Percentiles rank a stretch among this genome's conserved stretches.
Evolutionary conservation across 2,329 filamentous ascomycete genomes (phyloP).

Genomic region (Hortaea werneckii): DNA sequence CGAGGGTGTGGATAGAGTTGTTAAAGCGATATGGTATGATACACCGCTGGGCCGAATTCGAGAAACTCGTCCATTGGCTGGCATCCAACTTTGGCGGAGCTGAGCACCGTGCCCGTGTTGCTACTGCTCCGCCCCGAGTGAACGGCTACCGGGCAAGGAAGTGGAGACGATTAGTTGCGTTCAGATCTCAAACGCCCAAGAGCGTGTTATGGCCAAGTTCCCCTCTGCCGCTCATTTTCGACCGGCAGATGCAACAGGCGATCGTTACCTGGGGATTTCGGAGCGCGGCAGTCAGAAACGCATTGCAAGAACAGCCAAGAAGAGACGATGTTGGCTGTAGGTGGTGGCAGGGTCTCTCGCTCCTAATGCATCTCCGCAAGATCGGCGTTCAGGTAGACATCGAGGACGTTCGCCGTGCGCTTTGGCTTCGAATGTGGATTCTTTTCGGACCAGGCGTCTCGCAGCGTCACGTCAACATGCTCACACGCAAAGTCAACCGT

Average conservation of each 20-base stretch:
- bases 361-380: slow-evolving; percentile 16
- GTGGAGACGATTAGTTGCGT: neutral
- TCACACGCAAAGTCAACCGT: slow-evolving; percentile 11
- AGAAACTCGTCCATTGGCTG: slow-evolving; percentile 44
- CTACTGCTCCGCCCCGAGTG: neutral
- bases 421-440: slow-evolving; percentile 23
- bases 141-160: neutral
- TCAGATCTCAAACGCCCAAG: neutral
- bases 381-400: slow-evolving; percentile 14
- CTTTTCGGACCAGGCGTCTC: slow-evolving; percentile 25
- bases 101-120: too few species aligned
- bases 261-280: slow-evolving; percentile 26
- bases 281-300: slow-evolving; percentile 7
- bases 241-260: slow-evolving; percentile 16
- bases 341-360: slow-evolving; percentile 23
- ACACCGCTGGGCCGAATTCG: slow-evolving; percentile 41
- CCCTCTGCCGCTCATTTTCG: slow-evolving; percentile 16
- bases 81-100: slow-evolving; percentile 16
- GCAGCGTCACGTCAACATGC: slow-evolving; percentile 11
- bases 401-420: slow-evolving; percentile 12
- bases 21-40: slow-evolving; percentile 51
- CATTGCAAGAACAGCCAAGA: neutral
- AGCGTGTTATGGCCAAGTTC: neutral
- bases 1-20: slow-evolving; percentile 46
- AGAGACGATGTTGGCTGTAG: neutral